Base-by-base conservation (phyloP, 2,329 filamentous ascomycete species). In the Ophiosphaerella herpotricha region DNA sequence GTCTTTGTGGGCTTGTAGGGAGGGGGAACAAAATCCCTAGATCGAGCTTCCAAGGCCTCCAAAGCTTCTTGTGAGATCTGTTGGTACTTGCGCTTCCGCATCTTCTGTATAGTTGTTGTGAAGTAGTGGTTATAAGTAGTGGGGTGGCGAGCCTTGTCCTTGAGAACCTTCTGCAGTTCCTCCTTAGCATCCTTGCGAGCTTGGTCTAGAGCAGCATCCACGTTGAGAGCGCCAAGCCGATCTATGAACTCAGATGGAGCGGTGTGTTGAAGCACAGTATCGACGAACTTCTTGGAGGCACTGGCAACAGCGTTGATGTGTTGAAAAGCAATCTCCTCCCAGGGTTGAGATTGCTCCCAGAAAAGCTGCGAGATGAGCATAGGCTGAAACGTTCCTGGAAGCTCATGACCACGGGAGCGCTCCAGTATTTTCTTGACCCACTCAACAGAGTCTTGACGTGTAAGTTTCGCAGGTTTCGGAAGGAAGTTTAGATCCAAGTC, bases 361-460 rank as follows among this genome's bases (percentile, higher is more conserved):
- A 89, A 88, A 0, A 89, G 64, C 18, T 86, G 80, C 0, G 74
- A 72, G 0, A 88, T 77, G 9, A 88, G 72, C 43, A 84, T 63
- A 0, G 84, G 80, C 53, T 85, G 85, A 66, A 83, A 87, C 0
- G 75, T 82, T 0, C 85, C 83, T 0, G 83, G 81, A 0, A 88
- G 68, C 60, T 89, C 85, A 5, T 78, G 70, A 0, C 78, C 80
- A 31, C 83, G 74, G 5, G 67, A 77, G 33, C 70, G 70, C 18
- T 63, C 50, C 46, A 82, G 68, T 4, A 76, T 64, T 0, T 61
- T 49, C 37, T 69, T 40, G 3, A 79, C 73, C 50, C 78, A 71
- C 0, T 65, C 41, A 2, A 82, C 64, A 37, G 73, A 78, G 3
- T 75, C 61, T 2, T 31, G 21, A 3, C 13, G 34, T 4, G 34